Conservation (phyloP, 805 yeast genomes). For the Candida anglica region DNA sequence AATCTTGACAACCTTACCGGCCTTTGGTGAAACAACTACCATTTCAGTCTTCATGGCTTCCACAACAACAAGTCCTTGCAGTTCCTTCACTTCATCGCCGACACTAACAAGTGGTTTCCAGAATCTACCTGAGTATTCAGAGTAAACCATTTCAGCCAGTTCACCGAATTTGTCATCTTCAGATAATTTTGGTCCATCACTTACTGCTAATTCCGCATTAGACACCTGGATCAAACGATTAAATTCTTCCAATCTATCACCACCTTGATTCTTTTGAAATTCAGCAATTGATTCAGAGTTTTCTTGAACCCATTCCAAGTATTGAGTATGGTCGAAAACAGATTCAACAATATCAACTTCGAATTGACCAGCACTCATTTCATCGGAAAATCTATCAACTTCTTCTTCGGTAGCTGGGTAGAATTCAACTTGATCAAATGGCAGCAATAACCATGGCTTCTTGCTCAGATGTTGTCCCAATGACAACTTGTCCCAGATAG, state of each 20-base stretch:
- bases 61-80: conserved; percentile 80
- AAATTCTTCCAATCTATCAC: conserved; percentile 83
- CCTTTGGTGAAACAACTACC: conserved; percentile 70
- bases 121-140: conserved; percentile 95
- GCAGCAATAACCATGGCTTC: conserved; percentile 86
- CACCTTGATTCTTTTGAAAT: conserved; percentile 65
- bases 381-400: conserved; percentile 65
- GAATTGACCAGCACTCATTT: conserved; percentile 78
- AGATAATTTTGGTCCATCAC: conserved; percentile 41
- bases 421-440: conserved; percentile 93
- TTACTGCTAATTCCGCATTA: conserved; percentile 63
- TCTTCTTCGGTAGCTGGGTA: conserved; percentile 88
- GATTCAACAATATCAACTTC: conserved; percentile 69
- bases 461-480: conserved; percentile 60
- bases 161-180: conserved; percentile 65
- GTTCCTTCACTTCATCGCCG: conserved; percentile 70
- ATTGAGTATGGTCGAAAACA: conserved; percentile 78
- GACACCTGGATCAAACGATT: conserved; percentile 77
- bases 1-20: conserved; percentile 70
- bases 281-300: conserved; percentile 69
- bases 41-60: conserved; percentile 99
- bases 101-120: conserved; percentile 86
- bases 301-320: conserved; percentile 71
- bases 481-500: conserved; percentile 94
- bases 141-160: conserved; percentile 77